phyloP scores from a whole-genome alignment of 345 rosid genomes.

The Gossypium longicalyx region DNA sequence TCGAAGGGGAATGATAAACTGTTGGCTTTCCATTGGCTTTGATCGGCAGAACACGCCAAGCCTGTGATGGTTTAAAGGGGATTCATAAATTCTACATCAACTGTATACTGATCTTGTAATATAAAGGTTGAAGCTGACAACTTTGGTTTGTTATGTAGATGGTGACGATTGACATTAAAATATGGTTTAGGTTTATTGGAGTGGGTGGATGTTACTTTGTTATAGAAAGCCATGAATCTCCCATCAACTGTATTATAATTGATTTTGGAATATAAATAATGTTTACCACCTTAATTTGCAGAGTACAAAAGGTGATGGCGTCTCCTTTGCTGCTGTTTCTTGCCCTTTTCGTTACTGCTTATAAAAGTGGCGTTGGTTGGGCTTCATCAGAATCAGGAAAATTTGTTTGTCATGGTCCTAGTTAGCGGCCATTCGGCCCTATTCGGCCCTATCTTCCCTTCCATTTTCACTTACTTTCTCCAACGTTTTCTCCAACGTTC shows the following conservation, averaged over 20 bases:
- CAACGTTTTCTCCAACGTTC: background rate
- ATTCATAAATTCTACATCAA: no score
- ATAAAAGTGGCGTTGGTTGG: background rate
- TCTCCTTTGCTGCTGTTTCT: background rate
- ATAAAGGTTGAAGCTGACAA: no score
- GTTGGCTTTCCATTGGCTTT: background rate
- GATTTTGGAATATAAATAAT: no score
- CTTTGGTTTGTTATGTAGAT: no score
- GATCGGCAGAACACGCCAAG: background rate
- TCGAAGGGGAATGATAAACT: background rate
- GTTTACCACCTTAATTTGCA: no score
- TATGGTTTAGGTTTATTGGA: no score
- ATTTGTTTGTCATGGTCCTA: background rate
- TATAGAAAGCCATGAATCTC: no score
- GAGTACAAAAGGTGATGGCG: no score
- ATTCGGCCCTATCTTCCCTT: background rate
- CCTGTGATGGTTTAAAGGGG: no score
- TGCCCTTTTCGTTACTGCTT: background rate
- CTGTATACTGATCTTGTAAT: no score
- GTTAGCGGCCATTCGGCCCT: background rate
- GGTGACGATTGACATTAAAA: no score
- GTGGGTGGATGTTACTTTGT: no score
- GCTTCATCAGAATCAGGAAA: background rate
- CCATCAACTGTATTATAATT: background rate
- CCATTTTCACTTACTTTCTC: background rate